phyloP scores from a whole-genome alignment of 371 early-diverging fungal species.

The Mortierella polycephala region DNA sequence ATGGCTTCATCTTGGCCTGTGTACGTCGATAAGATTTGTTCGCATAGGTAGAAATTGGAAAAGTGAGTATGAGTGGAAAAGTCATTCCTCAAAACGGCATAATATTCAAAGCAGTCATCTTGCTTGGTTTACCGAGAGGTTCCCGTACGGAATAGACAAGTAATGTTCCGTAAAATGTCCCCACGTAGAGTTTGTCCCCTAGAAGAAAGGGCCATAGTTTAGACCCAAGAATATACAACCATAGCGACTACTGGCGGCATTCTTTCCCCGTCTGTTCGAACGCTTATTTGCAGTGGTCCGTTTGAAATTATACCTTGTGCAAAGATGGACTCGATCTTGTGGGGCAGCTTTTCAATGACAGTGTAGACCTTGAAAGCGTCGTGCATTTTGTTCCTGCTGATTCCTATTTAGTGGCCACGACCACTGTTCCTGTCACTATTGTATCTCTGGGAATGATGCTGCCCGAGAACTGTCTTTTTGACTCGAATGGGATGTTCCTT shows the following conservation, averaged over 20 bases:
- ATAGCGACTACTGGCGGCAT: not conserved
- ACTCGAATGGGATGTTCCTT: too few species aligned
- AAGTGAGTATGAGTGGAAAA: not conserved
- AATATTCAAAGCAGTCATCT: not conserved
- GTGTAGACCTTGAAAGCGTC: slow-evolving; percentile 76
- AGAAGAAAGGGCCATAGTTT: not conserved
- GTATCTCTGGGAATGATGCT: too few species aligned
- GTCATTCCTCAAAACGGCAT: not conserved
- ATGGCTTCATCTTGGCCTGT: slow-evolving; percentile 51
- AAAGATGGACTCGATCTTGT: slow-evolving; percentile 72
- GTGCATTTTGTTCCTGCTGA: slow-evolving; percentile 58
- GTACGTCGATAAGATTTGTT: not conserved
- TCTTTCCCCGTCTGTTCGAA: too few species aligned
- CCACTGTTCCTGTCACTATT: too few species aligned
- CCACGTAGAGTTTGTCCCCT: slow-evolving; percentile 81
- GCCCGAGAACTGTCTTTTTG: too few species aligned
- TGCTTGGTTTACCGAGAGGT: slow-evolving; percentile 60
- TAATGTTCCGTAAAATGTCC: slow-evolving; percentile 75
- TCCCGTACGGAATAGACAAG: slow-evolving; percentile 78
- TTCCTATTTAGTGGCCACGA: not conserved
- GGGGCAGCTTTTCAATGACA: slow-evolving; percentile 69
- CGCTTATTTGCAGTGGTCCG: too few species aligned
- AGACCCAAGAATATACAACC: not conserved
- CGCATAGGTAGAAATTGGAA: not conserved
- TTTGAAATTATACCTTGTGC: slow-evolving; percentile 62